These are phyloP conservation scores for Suillus occidentalis DNA, from an alignment of 768 basidiomycete species.

Conservation along the genomic window DNA sequence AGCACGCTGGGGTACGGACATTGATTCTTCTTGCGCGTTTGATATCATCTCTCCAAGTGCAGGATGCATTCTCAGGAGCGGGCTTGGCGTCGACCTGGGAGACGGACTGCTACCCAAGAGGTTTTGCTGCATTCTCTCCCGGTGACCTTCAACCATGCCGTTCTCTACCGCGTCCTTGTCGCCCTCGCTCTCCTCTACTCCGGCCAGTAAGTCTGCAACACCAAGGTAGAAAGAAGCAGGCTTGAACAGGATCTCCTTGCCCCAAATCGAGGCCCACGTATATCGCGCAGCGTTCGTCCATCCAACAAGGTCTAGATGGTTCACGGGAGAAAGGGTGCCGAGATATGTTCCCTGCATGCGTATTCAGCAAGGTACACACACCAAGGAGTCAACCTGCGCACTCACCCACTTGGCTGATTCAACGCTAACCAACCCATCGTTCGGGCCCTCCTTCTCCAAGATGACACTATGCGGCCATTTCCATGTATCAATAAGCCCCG, in stretches of 20 bases:
- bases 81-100: not conserved
- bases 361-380: not conserved
- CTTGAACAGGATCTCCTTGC: slow-evolving; percentile 87
- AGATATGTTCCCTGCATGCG: slow-evolving; percentile 79
- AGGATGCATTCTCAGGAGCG: slow-evolving; percentile 1
- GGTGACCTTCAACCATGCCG: not conserved
- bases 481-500: slow-evolving; percentile 90
- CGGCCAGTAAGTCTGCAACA: slow-evolving; percentile 75
- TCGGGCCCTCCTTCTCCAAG: slow-evolving; percentile 83
- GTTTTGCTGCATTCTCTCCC: not conserved
- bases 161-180: not conserved
- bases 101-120: not conserved
- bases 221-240: slow-evolving; percentile 91
- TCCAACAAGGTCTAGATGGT: slow-evolving; percentile 90
- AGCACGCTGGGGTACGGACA: not conserved
- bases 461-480: slow-evolving; percentile 79
- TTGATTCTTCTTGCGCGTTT: not conserved
- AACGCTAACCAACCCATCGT: slow-evolving; percentile 92
- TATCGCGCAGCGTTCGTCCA: slow-evolving; percentile 91
- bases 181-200: slow-evolving; percentile 65
- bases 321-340: slow-evolving; percentile 88
- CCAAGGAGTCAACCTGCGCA: not conserved
- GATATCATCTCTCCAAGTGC: slow-evolving; percentile 5
- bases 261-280: slow-evolving; percentile 86
- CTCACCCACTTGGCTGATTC: slow-evolving; percentile 82